These are phyloP conservation scores for Inosperma sp. DNA, from an alignment of 768 basidiomycete genomes.

Conservation along the genomic window DNA sequence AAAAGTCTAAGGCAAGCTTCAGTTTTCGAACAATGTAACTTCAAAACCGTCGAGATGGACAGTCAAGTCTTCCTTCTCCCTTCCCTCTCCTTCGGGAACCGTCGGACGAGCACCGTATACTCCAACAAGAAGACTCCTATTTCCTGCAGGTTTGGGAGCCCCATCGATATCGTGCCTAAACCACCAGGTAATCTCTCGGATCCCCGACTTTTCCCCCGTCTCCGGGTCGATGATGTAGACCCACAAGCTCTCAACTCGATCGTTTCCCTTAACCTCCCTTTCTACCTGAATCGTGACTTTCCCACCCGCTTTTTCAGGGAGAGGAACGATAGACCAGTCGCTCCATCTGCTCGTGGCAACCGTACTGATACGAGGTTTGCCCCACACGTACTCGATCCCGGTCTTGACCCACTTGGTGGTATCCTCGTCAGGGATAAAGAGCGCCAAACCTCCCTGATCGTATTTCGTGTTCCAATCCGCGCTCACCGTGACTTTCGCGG, in stretches of 20 bases:
- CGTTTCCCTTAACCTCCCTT: slow-evolving; percentile 26
- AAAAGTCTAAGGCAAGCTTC: slow-evolving; percentile 3
- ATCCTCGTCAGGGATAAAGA: slow-evolving; percentile 33
- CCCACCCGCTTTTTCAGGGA: slow-evolving; percentile 20
- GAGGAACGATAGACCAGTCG: slow-evolving; percentile 31
- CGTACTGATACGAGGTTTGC: slow-evolving; percentile 27
- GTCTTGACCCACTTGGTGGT: slow-evolving; percentile 32
- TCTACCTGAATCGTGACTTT: slow-evolving; percentile 29
- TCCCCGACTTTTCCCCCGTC: slow-evolving; percentile 29
- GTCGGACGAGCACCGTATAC: slow-evolving; percentile 29
- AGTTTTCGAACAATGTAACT: slow-evolving; percentile 31
- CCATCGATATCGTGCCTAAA: slow-evolving; percentile 27
- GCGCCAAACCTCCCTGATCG: slow-evolving; percentile 30
- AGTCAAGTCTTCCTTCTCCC: slow-evolving; percentile 24
- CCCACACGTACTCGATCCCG: slow-evolving; percentile 30
- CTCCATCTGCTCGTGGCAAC: slow-evolving; percentile 30
- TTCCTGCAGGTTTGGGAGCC: no score
- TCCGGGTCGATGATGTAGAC: slow-evolving; percentile 28
- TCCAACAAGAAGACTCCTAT: slow-evolving; percentile 24
- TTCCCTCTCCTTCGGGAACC: slow-evolving; percentile 24
- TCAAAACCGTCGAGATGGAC: slow-evolving; percentile 28
- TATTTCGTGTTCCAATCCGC: slow-evolving; percentile 28
- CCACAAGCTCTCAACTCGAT: slow-evolving; percentile 31
- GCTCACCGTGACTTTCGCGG: slow-evolving; percentile 29
- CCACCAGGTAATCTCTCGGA: slow-evolving; percentile 32